phyloP scores from a whole-genome alignment of 1,284 basidiomycete genomes.

The Leccinum angustisporum region DNA sequence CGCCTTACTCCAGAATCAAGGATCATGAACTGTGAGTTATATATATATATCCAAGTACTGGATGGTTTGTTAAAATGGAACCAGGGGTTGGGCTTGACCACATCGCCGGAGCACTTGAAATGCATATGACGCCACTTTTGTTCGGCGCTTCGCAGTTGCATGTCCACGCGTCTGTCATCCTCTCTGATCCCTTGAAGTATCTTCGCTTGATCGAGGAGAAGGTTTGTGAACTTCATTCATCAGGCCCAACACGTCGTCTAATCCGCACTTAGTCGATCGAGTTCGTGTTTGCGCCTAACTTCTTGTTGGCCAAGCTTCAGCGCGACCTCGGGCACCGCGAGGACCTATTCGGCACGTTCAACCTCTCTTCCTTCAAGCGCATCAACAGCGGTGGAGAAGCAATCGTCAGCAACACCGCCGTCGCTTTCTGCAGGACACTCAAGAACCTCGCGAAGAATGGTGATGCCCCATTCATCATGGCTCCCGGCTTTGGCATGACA shows the following conservation, averaged over 20 bases:
- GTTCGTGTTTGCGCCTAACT: slow-evolving; percentile 41
- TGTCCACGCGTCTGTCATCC: slow-evolving; percentile 30
- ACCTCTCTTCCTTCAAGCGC: slow-evolving; percentile 24
- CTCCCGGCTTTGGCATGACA: slow-evolving; percentile 47
- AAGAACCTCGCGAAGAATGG: slow-evolving; percentile 33
- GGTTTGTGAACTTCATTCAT: slow-evolving; percentile 1
- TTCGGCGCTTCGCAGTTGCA: slow-evolving; percentile 28
- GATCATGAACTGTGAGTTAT: slow-evolving; percentile 31
- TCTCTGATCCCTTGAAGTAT: slow-evolving; percentile 23
- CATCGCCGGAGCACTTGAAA: slow-evolving; percentile 33
- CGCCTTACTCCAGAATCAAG: slow-evolving; percentile 27
- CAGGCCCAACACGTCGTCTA: background rate
- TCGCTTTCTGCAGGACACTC: slow-evolving; percentile 36
- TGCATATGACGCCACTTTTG: slow-evolving; percentile 26
- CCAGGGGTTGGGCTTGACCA: slow-evolving; percentile 36
- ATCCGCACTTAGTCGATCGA: slow-evolving; percentile 16
- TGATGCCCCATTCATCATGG: slow-evolving; percentile 32
- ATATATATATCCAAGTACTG: background rate
- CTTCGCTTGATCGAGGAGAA: slow-evolving; percentile 28
- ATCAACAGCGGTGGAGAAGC: slow-evolving; percentile 43
- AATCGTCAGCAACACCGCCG: slow-evolving; percentile 37
- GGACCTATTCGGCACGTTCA: slow-evolving; percentile 26
- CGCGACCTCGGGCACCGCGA: slow-evolving; percentile 29
- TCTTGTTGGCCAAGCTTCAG: slow-evolving; percentile 39
- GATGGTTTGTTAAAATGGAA: background rate